phyloP scores from a whole-genome alignment of 2,329 filamentous ascomycete species.

The Aureobasidium sp. region DNA sequence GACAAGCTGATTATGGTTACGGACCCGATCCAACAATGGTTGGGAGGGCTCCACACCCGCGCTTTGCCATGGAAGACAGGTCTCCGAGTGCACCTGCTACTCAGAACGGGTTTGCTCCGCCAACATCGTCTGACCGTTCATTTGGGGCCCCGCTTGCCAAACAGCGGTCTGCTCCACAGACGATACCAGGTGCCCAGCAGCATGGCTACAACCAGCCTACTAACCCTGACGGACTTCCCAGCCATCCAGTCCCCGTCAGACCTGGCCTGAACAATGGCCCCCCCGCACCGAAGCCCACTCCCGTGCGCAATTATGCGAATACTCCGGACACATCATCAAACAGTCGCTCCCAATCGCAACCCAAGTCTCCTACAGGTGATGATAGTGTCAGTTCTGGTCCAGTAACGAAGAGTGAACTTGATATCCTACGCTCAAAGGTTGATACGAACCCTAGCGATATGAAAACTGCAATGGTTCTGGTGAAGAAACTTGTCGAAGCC shows the following conservation, averaged over 20 bases:
- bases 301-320: constrained; percentile 39
- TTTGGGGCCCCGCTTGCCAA: constrained; percentile 20
- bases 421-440: constrained; percentile 59
- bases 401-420: constrained; percentile 71
- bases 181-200: background rate
- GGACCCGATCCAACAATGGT: background rate
- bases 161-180: constrained; percentile 12
- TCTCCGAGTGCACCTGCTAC: background rate
- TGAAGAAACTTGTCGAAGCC: constrained; percentile 80
- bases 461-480: constrained; percentile 60
- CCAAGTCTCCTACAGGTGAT: constrained; percentile 2
- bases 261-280: constrained; percentile 37
- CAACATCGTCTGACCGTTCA: constrained; percentile 8
- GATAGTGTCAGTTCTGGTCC: constrained; percentile 33
- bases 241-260: constrained; percentile 47
- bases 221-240: constrained; percentile 47
- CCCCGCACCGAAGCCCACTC: constrained; percentile 36
- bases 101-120: background rate
- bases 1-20: background rate
- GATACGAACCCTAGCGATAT: constrained; percentile 66
- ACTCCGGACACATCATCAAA: background rate
- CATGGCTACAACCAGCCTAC: constrained; percentile 17
- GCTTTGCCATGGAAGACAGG: background rate
- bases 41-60: background rate
- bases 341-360: background rate